Evolutionary conservation across 805 yeast genomes (phyloP), one percentile per base, ranked within the genome.

Genomic region (Kuraishia piskuri): DNA sequence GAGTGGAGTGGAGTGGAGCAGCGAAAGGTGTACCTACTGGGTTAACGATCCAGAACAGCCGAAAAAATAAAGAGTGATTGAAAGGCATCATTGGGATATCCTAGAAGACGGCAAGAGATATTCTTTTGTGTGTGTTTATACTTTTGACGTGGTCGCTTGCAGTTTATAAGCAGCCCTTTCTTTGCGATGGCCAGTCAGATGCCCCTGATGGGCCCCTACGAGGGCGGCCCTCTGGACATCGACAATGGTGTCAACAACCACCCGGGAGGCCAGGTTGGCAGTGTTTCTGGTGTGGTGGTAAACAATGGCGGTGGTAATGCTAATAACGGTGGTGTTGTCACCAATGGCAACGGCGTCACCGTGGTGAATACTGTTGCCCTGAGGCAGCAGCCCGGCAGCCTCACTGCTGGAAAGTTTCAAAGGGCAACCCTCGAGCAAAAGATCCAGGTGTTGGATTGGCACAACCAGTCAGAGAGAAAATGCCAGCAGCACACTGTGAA

Each of bases 361-460:
- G 40, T 31, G 9, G 40, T 31, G 17, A 31, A 31, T 31, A n/a
- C 40, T 10, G 40, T 31, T n/a, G 7, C 40, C 40, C 40, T 31
- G 17, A 31, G 40, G 40, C 40, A 14, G 17, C 40, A 31, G 40
- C 17, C 40, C 3, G 40, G 40, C 4, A 12, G 40, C 17, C 40
- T 31, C 40, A 31, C 9, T 9, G 26, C 25, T n/a, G 20, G 20
- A 1, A 60, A 56, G 48, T 57, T 68, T 19, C 70, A 72, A 2
- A 55, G 72, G 19, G 72, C 76, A 0, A 72, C 75, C 1, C 50
- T 71, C 4, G 68, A 63, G 53, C 72, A 72, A 52, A 72, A 71
- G 54, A 62, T 71, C 7, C 58, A 61, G 51, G 72, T 62, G 0
- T 56, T 71, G 21, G 66, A 72, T 31, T 72, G 76, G 75, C 68